These are phyloP conservation scores for Paraphoma sp. DNA, from an alignment of 2,329 filamentous ascomycete species.

Conservation along the genomic window DNA sequence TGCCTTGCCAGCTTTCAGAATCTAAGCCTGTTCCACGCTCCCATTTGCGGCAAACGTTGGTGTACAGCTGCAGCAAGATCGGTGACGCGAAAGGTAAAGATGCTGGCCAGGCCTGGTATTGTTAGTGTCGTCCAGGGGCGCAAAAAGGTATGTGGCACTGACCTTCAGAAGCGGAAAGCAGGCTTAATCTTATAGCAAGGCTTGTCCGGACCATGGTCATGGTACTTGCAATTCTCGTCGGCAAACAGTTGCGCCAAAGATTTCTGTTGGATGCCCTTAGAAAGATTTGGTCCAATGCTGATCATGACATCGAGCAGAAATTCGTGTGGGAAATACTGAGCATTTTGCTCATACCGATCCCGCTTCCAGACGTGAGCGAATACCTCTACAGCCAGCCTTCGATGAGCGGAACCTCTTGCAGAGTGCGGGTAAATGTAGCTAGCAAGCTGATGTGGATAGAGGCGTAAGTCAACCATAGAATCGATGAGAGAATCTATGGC, in stretches of 20 bases:
- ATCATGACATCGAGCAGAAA: conserved; percentile 2
- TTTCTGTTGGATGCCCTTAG: background rate
- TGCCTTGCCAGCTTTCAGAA: too few relatives aligned
- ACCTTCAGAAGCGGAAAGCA: background rate
- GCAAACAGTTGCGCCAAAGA: background rate
- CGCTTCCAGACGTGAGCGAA: background rate
- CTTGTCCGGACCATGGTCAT: conserved; percentile 9
- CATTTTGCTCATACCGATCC: background rate
- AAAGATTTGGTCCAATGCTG: background rate
- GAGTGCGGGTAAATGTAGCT: background rate
- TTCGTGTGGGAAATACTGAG: background rate
- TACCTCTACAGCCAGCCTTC: background rate
- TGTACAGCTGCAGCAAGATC: too few relatives aligned
- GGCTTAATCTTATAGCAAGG: conserved; percentile 10
- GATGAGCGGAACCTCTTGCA: background rate
- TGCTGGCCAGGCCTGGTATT: too few relatives aligned
- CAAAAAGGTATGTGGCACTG: too few relatives aligned
- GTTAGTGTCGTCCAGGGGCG: too few relatives aligned
- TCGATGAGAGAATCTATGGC: conserved; percentile 2
- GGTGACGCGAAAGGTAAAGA: too few relatives aligned
- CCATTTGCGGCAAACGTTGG: too few relatives aligned
- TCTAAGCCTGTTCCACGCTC: too few relatives aligned
- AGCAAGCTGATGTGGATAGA: background rate
- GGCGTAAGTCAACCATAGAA: background rate
- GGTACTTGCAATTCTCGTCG: conserved; percentile 5